phyloP scores from a whole-genome alignment of 208 protist genomes.

The Kentomonas sorsogonicus region DNA sequence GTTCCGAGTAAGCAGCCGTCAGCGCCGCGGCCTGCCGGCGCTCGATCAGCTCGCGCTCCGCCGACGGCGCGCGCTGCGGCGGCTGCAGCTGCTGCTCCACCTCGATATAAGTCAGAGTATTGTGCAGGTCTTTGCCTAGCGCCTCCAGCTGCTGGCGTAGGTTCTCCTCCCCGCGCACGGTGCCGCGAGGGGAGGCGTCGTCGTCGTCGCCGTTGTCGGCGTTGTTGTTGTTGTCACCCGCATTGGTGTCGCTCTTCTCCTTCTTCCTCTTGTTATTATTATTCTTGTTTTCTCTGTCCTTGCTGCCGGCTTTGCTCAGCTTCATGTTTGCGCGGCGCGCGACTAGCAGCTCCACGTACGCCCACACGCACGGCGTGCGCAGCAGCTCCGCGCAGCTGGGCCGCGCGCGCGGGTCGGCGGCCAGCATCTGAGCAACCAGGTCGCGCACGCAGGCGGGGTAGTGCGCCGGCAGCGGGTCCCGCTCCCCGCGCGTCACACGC shows the following conservation, averaged over 20 bases:
- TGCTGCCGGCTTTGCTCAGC: neutral
- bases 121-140: conserved; percentile 13
- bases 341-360: conserved; percentile 37
- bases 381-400: conserved; percentile 72
- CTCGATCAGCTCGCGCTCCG: conserved; percentile 30
- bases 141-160: conserved; percentile 27
- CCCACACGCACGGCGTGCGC: conserved; percentile 33
- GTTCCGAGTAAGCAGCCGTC: conserved; percentile 14
- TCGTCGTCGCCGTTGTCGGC: conserved; percentile 18
- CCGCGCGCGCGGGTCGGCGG: conserved; percentile 36
- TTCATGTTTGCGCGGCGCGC: conserved; percentile 23
- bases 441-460: conserved; percentile 47
- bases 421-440: conserved; percentile 60
- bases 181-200: conserved; percentile 14
- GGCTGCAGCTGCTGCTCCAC: conserved; percentile 14
- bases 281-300: too few relatives aligned
- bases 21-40: conserved; percentile 12
- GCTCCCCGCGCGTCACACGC: conserved; percentile 64
- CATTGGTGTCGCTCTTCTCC: too few relatives aligned
- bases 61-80: conserved; percentile 35
- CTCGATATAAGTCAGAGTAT: conserved; percentile 24
- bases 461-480: conserved; percentile 59
- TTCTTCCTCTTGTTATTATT: neutral
- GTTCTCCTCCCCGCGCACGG: too few relatives aligned
- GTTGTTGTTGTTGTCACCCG: too few relatives aligned